Conservation (phyloP, 2,329 filamentous ascomycete species). For the Diaporthe citriasiana region DNA sequence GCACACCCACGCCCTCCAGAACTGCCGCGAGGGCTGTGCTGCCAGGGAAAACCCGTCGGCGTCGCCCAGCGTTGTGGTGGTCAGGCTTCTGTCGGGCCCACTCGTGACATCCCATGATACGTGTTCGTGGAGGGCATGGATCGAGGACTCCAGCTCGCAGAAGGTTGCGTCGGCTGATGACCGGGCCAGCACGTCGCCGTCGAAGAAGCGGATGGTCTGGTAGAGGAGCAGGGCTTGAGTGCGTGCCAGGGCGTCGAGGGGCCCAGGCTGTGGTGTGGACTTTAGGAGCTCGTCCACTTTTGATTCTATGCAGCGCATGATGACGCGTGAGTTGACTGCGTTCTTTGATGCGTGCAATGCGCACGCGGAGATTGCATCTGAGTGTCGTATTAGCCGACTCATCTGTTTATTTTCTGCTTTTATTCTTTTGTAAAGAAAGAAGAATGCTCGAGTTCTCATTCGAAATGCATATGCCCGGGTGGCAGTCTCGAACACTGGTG, state of each 20-base stretch:
- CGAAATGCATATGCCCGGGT: no score
- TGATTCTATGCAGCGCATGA: constrained; percentile 63
- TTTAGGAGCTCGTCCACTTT: constrained; percentile 60
- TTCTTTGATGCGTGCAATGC: constrained; percentile 67
- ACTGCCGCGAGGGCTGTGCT: constrained; percentile 57
- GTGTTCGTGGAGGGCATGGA: constrained; percentile 51
- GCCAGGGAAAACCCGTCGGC: constrained; percentile 51
- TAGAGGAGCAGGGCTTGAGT: constrained; percentile 61
- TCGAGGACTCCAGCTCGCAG: constrained; percentile 51
- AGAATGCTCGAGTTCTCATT: not conserved
- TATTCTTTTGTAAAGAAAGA: not conserved
- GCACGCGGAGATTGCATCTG: constrained; percentile 67
- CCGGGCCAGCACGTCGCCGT: constrained; percentile 56
- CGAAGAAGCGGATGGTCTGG: constrained; percentile 61
- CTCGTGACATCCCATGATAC: constrained; percentile 50
- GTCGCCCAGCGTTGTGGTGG: constrained; percentile 54
- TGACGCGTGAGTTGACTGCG: constrained; percentile 59
- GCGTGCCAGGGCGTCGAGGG: constrained; percentile 53
- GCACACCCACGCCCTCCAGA: constrained; percentile 67
- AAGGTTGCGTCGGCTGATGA: constrained; percentile 50
- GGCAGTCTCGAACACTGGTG: not conserved
- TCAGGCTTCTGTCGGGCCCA: constrained; percentile 43
- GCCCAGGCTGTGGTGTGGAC: constrained; percentile 49
- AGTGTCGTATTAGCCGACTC: not conserved
- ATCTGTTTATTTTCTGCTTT: no score